Evolutionary conservation across 2,329 filamentous ascomycete species (phyloP).

Genomic region (Raffaelea ambrosiae): DNA sequence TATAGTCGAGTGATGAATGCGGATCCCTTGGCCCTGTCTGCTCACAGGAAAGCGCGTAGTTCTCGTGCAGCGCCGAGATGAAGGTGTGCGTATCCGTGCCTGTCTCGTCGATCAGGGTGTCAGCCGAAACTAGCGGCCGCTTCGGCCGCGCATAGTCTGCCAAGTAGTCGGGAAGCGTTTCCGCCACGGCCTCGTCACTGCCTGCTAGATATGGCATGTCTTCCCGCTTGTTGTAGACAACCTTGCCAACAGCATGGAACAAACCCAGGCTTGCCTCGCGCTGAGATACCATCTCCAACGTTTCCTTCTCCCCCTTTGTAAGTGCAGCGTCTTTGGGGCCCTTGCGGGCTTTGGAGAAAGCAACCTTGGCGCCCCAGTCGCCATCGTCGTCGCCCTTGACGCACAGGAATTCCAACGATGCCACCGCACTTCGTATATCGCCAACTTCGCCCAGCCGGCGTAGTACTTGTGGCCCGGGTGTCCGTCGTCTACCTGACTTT

Average conservation of each 20-base stretch:
- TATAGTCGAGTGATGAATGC: conserved; percentile 61
- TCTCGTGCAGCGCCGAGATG: conserved; percentile 46
- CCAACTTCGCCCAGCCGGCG: conserved; percentile 77
- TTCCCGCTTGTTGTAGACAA: conserved; percentile 90
- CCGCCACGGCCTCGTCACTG: conserved; percentile 32
- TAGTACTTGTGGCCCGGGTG: conserved; percentile 70
- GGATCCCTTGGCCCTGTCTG: conserved; percentile 38
- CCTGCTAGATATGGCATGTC: conserved; percentile 33
- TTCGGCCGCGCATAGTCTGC: conserved; percentile 49
- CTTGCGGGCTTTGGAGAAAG: conserved; percentile 61
- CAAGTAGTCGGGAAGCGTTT: conserved; percentile 52
- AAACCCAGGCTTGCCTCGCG: conserved; percentile 86
- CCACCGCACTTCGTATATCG: conserved; percentile 87
- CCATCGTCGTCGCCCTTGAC: conserved; percentile 67
- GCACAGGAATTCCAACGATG: conserved; percentile 86
- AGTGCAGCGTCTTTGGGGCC: conserved; percentile 47
- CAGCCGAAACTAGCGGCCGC: conserved; percentile 56
- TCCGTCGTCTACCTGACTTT: conserved; percentile 64
- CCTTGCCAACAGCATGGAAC: conserved; percentile 92
- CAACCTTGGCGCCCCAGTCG: conserved; percentile 67
- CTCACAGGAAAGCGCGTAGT: conserved; percentile 80
- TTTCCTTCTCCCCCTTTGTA: conserved; percentile 72
- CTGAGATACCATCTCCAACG: conserved; percentile 71
- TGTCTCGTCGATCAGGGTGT: conserved; percentile 81
- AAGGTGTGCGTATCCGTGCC: conserved; percentile 70